Base-by-base conservation (phyloP, 164 flowering plant species). In the Nelumbo lutea region DNA sequence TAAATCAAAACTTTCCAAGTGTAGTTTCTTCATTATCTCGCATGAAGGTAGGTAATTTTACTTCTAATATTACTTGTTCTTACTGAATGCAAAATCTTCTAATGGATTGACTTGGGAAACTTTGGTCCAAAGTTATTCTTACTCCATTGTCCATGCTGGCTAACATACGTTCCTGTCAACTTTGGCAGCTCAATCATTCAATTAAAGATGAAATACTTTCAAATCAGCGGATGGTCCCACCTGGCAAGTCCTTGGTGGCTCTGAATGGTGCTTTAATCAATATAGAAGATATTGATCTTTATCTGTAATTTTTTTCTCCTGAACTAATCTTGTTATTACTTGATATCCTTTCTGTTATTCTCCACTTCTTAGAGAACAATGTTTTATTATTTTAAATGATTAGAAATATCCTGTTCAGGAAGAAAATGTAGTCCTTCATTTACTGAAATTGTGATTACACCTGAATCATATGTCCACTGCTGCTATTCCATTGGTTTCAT, bases 241-340 rank as follows among this genome's bases (percentile, higher is more conserved):
- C 99, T 71, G 99, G 99, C 70, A 96, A 93, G 88, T 90, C 97
- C 55, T 86, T 96, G 75, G 85, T 96, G 97, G 99, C 96, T 74
- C 70, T 96, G 69, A 96, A 96, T 85, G 95, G 99, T 70, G 99
- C 93, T 81, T 81, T 96, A 44, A 67, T 96, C 88, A 91, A 88
- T 77, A 84, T 93, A 40, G 99, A 96, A 69, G 98, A 96, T 76
- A 76, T 93, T 83, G 99, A 96, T 79, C 93, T 96, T 70, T 87
- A 83, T 79, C 70, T 83, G 99, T 96, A 93, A 86, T 77, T 77
- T 70, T 68, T 83, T 73, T 62, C 59, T 50, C 63, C 3, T 50
- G 43, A 40, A n/a, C 15, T 64, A 39, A 39, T 61, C 50, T 13
- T 66, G 40, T 72, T 58, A 59, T 11, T 38, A 11, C 38, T 11